These are phyloP conservation scores for Xylaria sp. DNA, from an alignment of 2,329 filamentous ascomycete genomes.

Conservation along the genomic window DNA sequence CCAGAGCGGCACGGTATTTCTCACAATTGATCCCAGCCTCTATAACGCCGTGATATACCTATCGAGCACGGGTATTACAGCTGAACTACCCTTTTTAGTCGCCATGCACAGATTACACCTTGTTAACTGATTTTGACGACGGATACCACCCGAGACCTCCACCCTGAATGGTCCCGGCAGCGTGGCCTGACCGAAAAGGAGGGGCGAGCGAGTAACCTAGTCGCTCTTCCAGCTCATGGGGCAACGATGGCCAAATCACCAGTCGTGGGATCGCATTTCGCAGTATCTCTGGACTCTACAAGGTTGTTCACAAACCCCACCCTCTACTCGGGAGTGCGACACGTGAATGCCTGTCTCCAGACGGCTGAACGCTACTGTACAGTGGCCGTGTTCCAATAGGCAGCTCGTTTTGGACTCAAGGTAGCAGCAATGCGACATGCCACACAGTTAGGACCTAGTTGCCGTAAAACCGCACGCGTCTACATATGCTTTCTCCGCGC, in stretches of 20 bases:
- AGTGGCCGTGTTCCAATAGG: not conserved
- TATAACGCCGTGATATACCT: constrained; percentile 15
- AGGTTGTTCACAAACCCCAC: constrained; percentile 2
- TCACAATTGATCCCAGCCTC: constrained; percentile 19
- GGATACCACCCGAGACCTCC: constrained; percentile 5
- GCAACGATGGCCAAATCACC: not conserved
- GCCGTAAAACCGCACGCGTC: constrained; percentile 16
- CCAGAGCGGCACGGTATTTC: constrained; percentile 22
- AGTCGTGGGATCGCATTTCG: constrained; percentile 14
- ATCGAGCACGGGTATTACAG: constrained; percentile 15
- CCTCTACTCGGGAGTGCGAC: constrained; percentile 15
- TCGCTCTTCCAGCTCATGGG: constrained; percentile 22
- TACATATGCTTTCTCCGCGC: constrained; percentile 17
- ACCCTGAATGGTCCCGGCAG: constrained; percentile 14
- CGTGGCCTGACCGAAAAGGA: constrained; percentile 12
- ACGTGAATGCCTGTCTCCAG: constrained; percentile 28
- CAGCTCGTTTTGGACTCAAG: constrained; percentile 5
- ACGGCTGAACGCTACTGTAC: constrained; percentile 1
- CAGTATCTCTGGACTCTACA: constrained; percentile 5
- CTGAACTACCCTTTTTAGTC: not conserved
- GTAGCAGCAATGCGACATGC: constrained; percentile 31
- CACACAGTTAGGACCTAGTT: constrained; percentile 17
- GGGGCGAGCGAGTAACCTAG: constrained; percentile 7
- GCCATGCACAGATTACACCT: not conserved
- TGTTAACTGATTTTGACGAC: not conserved